Evolutionary conservation across 2,329 filamentous ascomycete genomes (phyloP), one percentile per base, ranked within the genome.

Genomic region (Monascus ruber): DNA sequence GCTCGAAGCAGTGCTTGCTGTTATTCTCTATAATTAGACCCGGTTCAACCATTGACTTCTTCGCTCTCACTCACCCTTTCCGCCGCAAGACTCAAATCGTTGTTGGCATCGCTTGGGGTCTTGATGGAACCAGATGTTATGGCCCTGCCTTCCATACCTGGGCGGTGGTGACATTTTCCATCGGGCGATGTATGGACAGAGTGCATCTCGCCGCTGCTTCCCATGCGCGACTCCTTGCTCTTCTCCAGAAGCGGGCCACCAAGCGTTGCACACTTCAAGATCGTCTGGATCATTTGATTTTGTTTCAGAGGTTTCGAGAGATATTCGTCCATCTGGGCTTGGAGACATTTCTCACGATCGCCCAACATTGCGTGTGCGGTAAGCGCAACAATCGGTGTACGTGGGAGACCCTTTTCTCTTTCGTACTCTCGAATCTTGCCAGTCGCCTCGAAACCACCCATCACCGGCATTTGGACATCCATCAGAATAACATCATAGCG

Each of bases 391-490:
- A 98, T 95, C 9, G 91, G 91, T 7, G 89, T 94, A 38, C 89
- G 77, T 42, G 85, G 79, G 28, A 85, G 75, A 40, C 81, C 81
- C 50, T 85, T 77, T 47, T 81, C 83, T 43, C 82, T 79, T 62
- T 98, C 91, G 62, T 89, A 96, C 60, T 95, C 87, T 54, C 91
- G 79, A 50, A 98, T 98, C 70, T 94, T 94, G 50, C 81, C 85
- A 4, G 91, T 98, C 9, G 91, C 88, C 65, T 98, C 91, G 58
- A 98, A 96, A 34, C 91, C 91, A 58, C 91, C 91, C 88, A 96
- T 96, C 54, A 96, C 84, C n/a, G 91, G 91, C 91, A 98, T 98
- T 61, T 96, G 91, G 11, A 98, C 91, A 58, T 98, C 91, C 91
- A 98, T 98, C 36, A 98, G 74, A 47, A 98, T 91, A 45, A 94